phyloP scores from a whole-genome alignment of 1,284 basidiomycete species.

The Ustilago cynodontis region DNA sequence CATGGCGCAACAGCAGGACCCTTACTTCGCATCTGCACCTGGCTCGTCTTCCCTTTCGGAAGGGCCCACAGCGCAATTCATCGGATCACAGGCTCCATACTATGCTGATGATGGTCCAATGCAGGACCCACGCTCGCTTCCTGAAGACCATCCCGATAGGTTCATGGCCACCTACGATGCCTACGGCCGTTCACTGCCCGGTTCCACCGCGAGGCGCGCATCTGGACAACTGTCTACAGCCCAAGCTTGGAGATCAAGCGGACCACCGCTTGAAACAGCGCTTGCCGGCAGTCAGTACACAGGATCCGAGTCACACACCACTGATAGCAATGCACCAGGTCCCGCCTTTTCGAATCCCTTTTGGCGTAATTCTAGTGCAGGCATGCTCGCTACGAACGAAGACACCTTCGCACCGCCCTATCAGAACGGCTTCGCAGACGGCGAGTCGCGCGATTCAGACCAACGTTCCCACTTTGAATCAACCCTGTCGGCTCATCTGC shows the following conservation, averaged over 20 bases:
- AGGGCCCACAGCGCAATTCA: constrained; percentile 9
- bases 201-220: constrained; percentile 14
- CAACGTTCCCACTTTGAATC: constrained; percentile 52
- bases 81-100: constrained; percentile 12
- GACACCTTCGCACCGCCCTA: constrained; percentile 20
- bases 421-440: constrained; percentile 9
- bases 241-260: constrained; percentile 28
- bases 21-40: constrained; percentile 26
- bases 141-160: constrained; percentile 25
- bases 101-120: constrained; percentile 5
- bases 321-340: constrained; percentile 4
- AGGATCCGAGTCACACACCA: constrained; percentile 5
- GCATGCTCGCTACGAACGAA: constrained; percentile 10
- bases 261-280: constrained; percentile 37
- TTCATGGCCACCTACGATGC: constrained; percentile 26
- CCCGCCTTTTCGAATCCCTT: constrained; percentile 48
- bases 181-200: constrained; percentile 14
- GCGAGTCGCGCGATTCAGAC: constrained; percentile 12
- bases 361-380: constrained; percentile 30
- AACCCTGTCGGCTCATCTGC: constrained; percentile 56
- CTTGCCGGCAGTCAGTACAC: constrained; percentile 46
- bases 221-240: constrained; percentile 19
- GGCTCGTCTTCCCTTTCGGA: constrained; percentile 11
- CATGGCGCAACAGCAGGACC: constrained; percentile 19
- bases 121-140: constrained; percentile 6